Base-by-base conservation (phyloP, 352 stramenopile genomes). In the Pythium aphanidermatum region DNA sequence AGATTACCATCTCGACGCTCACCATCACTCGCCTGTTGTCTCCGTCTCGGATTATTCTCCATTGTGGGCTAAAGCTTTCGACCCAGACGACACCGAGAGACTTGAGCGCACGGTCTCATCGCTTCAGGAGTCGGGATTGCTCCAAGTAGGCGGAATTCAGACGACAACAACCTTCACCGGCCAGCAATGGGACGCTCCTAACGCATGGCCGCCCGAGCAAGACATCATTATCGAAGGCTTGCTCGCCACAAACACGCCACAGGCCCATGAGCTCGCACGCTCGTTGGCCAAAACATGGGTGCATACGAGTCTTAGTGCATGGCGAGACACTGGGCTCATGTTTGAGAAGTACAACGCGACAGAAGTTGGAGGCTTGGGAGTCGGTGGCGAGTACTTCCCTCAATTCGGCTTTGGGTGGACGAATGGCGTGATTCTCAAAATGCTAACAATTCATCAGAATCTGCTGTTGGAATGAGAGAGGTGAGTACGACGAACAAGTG, bases 321-420 rank as follows among this genome's bases (percentile, higher is more conserved):
- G 64, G 65, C 65, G 68, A 27, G 56, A 82, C 35, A 88, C 74
- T 20, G 74, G 78, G 11, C 58, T 85, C 42, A 94, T 95, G 83
- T 92, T 86, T 51, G 85, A 95, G 50, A 95, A 95, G 68, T 94
- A 93, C 59, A 86, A 94, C 49, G 72, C 80, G 19, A 70, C 63
- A 7, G 67, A 81, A 27, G 42, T 83, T 4, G 82, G 82, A 24
- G 70, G 68, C 0, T 59, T 87, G 5, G 80, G 83, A 26, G 65
- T 73, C 51, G 85, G 85, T 10, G 85, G 85, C 38, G 85, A 96
- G 61, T 96, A 96, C 56, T 83, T 88, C 19, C 74, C 81, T 6
- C 84, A 95, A 55, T 85, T 87, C 46, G 84, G 84, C 51, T 95
- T 95, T 51, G 82, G 79, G 45, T 94, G 82, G 82, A 83, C 73